These are phyloP conservation scores for Serendipita vermifera DNA, from an alignment of 768 basidiomycete species.

Conservation along the genomic window DNA sequence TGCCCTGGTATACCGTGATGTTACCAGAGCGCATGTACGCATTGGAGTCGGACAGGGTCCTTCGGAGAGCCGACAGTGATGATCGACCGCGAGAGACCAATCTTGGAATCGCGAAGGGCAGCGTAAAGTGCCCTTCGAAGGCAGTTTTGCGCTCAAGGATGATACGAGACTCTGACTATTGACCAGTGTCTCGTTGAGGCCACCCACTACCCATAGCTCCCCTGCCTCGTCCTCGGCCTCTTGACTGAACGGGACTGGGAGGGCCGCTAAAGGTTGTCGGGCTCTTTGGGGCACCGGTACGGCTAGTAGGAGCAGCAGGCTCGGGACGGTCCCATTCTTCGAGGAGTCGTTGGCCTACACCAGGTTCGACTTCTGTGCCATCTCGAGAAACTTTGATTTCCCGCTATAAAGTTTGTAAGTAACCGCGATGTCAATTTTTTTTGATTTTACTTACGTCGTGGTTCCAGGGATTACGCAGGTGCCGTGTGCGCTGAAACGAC, in stretches of 20 bases:
- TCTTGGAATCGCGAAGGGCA: no score
- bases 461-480: constrained; percentile 89
- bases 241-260: neutral
- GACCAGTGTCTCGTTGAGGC: neutral
- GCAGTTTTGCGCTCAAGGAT: no score
- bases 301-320: neutral
- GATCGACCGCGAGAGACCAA: no score
- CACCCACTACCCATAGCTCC: neutral
- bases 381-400: constrained; percentile 76
- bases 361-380: constrained; percentile 85
- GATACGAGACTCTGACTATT: no score
- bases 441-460: constrained; percentile 43
- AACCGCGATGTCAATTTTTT: constrained; percentile 18
- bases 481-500: constrained; percentile 62
- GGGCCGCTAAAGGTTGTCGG: neutral
- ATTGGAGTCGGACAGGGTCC: no score
- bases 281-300: neutral
- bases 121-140: no score
- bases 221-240: neutral
- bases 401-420: constrained; percentile 18
- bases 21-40: no score
- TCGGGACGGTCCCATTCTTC: constrained; percentile 45
- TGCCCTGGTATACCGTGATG: no score
- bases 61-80: no score
- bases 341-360: constrained; percentile 50